Evolutionary conservation across 495 filamentous ascomycete genomes (phyloP), one percentile per base, ranked within the genome.

Genomic region (Cercophora scortea): DNA sequence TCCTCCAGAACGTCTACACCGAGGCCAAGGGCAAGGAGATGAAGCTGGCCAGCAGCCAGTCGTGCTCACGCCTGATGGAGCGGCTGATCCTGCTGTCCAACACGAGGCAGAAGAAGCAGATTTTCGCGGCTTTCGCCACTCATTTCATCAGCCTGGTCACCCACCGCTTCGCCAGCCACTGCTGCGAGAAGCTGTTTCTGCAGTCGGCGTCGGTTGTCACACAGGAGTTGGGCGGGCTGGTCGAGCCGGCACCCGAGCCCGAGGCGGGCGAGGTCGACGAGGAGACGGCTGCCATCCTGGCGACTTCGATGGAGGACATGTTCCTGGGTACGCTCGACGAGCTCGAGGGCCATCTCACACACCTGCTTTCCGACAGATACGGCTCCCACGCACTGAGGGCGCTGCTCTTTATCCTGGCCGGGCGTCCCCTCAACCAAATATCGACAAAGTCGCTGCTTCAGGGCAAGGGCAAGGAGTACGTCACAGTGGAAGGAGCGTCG

Each of bases 81-180:
- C 78, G 90, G 35, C 65, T 97, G 62, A 93, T 98, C 52, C 71
- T 89, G 39, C 73, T 94, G 60, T 92, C 90, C 35, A 84, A 83
- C 46, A 77, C 84, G 42, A 71, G 70, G 33, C 94, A 98, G 68
- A 82, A 96, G 56, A 95, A 95, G 71, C 76, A 74, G 43, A 66
- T 97, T 25, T 96, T 95, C 65, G 77, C 77, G 51, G 86, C 85
- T 44, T 96, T 97, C 62, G 79, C 76, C 41, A 85, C 87, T n/a
- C 86, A 97, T 61, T 96, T 96, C 69, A 66, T 95, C 47, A 81
- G 88, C 60, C 77, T 96, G 32, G 81, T 96, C 18, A 90, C 93
- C 61, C 93, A 98, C 67, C 86, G 91, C 32, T 98, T 98, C 63
- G 93, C 93, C 4, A 89, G 88, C 48, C 93, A 98, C 70, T 97